Percentiles rank a stretch among this genome's conserved stretches.
These are phyloP conservation scores for Pharus latifolius DNA, from an alignment of 176 grass and related monocot species.

Conservation along the genomic window DNA sequence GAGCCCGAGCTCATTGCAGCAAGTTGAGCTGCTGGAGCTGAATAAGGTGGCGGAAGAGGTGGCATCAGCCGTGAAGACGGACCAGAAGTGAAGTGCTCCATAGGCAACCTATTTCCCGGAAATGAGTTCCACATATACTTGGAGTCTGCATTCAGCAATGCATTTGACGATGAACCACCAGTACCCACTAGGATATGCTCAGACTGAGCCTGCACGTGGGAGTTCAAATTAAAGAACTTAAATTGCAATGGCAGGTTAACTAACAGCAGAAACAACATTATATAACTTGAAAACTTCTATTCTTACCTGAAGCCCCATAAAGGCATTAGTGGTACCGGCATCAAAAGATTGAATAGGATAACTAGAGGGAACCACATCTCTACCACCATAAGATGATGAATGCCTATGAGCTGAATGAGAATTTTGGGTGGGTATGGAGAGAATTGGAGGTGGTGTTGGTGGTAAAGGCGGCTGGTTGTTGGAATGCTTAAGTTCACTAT, in stretches of 20 bases:
- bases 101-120: conserved; percentile 44
- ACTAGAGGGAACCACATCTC: conserved; percentile 56
- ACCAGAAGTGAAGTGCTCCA: conserved; percentile 44
- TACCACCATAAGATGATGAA: conserved; percentile 31
- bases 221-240: conserved; percentile 7
- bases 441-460: conserved; percentile 59
- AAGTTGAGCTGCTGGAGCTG: conserved; percentile 47
- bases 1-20: conserved; percentile 21
- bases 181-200: conserved; percentile 43
- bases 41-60: conserved; percentile 52
- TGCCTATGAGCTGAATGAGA: conserved; percentile 45
- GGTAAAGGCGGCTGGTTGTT: conserved; percentile 80
- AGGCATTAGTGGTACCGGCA: conserved; percentile 32
- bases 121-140: conserved; percentile 70
- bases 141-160: conserved; percentile 43
- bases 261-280: conserved; percentile 10
- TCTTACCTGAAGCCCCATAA: conserved; percentile 51
- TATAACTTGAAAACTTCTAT: conserved; percentile 5
- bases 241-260: conserved; percentile 3
- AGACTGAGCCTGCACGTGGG: conserved; percentile 56
- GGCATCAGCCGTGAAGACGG: conserved; percentile 38
- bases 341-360: conserved; percentile 72
- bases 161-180: conserved; percentile 45
- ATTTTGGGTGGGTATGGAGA: conserved; percentile 36
- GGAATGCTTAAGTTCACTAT: conserved; percentile 28